Percentiles rank a stretch among this genome's conserved stretches.
Evolutionary conservation across 2,329 filamentous ascomycete species (phyloP).

Genomic region (Coniochaeta pulveracea): DNA sequence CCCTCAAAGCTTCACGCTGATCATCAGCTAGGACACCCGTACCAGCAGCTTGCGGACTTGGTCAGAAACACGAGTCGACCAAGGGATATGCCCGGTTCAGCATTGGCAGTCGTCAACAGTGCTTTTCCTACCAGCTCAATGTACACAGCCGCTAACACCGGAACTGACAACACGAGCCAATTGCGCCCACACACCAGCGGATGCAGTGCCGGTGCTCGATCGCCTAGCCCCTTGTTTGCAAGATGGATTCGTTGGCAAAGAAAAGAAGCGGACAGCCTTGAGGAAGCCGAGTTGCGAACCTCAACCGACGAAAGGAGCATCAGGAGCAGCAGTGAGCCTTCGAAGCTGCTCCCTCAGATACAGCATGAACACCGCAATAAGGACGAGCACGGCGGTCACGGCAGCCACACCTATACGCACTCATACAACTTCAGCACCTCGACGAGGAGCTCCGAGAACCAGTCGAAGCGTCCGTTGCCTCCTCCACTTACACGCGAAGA

Average conservation of each 20-base stretch:
- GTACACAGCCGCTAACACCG: constrained; percentile 5
- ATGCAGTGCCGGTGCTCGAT: constrained; percentile 9
- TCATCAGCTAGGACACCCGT: neutral
- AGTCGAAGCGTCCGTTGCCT: constrained; percentile 12
- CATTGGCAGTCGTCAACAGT: constrained; percentile 7
- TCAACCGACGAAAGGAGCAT: constrained; percentile 9
- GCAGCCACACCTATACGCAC: constrained; percentile 9
- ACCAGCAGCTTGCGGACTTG: neutral
- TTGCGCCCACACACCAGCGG: constrained; percentile 10
- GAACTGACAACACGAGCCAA: constrained; percentile 3
- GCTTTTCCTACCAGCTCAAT: constrained; percentile 4
- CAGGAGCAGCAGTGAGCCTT: constrained; percentile 6
- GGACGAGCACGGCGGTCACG: constrained; percentile 6
- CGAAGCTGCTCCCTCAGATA: too few relatives aligned
- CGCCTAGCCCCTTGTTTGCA: constrained; percentile 12
- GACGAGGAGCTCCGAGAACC: constrained; percentile 12
- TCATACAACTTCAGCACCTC: constrained; percentile 5
- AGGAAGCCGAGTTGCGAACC: constrained; percentile 2
- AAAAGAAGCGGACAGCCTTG: constrained; percentile 6
- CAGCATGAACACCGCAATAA: too few relatives aligned
- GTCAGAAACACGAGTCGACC: neutral
- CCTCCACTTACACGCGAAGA: constrained; percentile 30
- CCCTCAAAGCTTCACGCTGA: neutral
- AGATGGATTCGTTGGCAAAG: constrained; percentile 13
- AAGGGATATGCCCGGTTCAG: constrained; percentile 11